Evolutionary conservation across 2,329 filamentous ascomycete genomes (phyloP), one percentile per base, ranked within the genome.

Genomic region (Xylaria sp.): DNA sequence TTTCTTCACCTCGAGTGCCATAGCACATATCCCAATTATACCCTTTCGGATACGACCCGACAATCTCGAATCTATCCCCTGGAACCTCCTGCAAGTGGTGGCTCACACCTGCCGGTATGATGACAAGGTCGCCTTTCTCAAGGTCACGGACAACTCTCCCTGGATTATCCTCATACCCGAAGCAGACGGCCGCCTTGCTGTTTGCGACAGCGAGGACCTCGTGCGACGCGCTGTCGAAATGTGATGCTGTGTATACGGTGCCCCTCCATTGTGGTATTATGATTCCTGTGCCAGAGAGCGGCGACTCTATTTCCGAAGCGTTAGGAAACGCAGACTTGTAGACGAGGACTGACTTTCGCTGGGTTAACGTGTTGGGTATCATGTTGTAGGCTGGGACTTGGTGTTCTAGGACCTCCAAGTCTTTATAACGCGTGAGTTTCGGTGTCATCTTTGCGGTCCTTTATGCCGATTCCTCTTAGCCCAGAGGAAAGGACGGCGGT

Each of bases 141-240:
- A 23, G 13, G 2, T 23, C 21, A 27, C 21, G 27, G 15, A 6
- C 19, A 15, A 37, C 19, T 27, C 23, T 53, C 0, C 73, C 76
- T 0, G 84, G 81, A 63, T 90, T 90, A 0, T 79, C 76, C 66
- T 89, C 87, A 13, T 87, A 86, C 4, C 88, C 88, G 64, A 91
- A 90, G 63, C 87, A 89, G 1, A 91, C 77, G 35, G 75, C 79
- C 0, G 89, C 88, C 23, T 76, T 79, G 0, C 89, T 87, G 2
- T 74, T 74, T 41, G 81, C 80, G 48, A 91, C 80, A 66, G 81
- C 84, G 2, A 92, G 81, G 2, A 90, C 83, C 75, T 91, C 87
- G 71, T 91, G 88, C 0, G 85, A 82, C 0, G 83, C 90, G 68
- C 80, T 85, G 75, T 91, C 88, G 73, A 88, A 91, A 74, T 91